Evolutionary conservation across 2,329 filamentous ascomycete genomes (phyloP).

Genomic region (Nemania bipapillata): DNA sequence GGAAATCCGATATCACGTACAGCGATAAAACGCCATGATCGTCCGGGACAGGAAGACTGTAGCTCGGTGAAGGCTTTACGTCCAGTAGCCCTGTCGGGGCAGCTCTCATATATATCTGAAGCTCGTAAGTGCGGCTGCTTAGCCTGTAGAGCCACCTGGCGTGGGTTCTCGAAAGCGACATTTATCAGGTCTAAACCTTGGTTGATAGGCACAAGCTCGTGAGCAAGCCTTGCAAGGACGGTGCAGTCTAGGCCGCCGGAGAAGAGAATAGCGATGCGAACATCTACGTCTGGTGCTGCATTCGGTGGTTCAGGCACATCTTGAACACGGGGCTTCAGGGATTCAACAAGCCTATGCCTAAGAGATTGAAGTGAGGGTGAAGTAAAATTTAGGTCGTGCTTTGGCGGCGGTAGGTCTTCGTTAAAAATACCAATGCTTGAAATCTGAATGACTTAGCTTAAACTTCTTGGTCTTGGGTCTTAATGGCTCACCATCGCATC

Average conservation of each 20-base stretch:
- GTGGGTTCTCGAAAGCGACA: constrained; percentile 95
- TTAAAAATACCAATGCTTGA: constrained; percentile 67
- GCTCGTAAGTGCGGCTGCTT: constrained; percentile 46
- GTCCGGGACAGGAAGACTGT: constrained; percentile 70
- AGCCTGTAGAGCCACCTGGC: constrained; percentile 69
- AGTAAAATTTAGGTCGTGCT: constrained; percentile 50
- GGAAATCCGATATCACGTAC: constrained; percentile 55
- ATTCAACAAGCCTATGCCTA: constrained; percentile 65
- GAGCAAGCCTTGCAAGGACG: constrained; percentile 80
- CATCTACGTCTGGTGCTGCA: constrained; percentile 51
- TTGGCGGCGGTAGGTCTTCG: constrained; percentile 53
- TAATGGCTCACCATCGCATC: constrained; percentile 59
- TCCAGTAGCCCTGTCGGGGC: constrained; percentile 90
- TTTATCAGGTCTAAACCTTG: constrained; percentile 89
- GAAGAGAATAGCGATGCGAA: constrained; percentile 82
- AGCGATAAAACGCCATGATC: constrained; percentile 84
- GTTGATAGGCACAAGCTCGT: constrained; percentile 75
- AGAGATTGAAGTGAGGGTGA: constrained; percentile 66
- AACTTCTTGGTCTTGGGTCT: constrained; percentile 3
- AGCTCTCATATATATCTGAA: constrained; percentile 75
- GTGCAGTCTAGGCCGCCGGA: constrained; percentile 96
- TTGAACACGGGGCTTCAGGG: constrained; percentile 71
- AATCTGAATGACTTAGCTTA: constrained; percentile 60
- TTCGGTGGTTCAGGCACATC: constrained; percentile 70
- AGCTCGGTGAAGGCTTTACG: constrained; percentile 83